phyloP scores from a whole-genome alignment of 2,329 filamentous ascomycete species.

The Trichophyton mentagrophytes region DNA sequence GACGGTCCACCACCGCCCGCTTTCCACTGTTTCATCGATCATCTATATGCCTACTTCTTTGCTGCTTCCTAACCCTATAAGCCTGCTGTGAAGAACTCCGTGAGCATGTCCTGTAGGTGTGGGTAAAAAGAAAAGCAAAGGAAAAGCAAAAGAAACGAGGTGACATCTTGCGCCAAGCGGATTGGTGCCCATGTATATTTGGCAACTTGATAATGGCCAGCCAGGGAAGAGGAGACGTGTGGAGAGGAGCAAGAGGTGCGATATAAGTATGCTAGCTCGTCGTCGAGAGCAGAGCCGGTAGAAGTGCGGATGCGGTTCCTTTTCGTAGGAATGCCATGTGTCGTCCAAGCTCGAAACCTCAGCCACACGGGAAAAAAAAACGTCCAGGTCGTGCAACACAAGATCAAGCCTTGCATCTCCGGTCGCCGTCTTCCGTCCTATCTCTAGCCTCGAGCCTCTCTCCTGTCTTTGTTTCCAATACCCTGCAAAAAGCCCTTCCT shows the following conservation, averaged over 20 bases:
- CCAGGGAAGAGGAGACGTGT: neutral
- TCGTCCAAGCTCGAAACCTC: neutral
- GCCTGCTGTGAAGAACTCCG: neutral
- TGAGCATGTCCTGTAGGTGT: no score
- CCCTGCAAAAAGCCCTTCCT: neutral
- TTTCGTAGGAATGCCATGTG: constrained; percentile 3
- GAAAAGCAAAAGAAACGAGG: no score
- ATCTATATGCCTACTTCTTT: neutral
- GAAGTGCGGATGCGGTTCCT: neutral
- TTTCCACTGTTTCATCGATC: neutral
- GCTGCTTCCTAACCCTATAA: neutral
- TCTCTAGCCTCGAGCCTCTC: neutral
- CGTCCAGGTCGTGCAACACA: no score
- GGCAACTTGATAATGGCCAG: no score
- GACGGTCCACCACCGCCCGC: neutral
- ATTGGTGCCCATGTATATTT: no score
- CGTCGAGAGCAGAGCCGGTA: neutral
- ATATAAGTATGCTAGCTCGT: neutral
- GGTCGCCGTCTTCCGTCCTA: neutral
- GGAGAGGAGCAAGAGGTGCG: neutral
- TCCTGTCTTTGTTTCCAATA: neutral
- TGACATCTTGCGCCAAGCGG: no score
- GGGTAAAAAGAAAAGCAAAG: no score
- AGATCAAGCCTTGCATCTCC: neutral
- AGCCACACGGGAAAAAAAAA: neutral